Evolutionary conservation across 495 filamentous ascomycete genomes (phyloP).

Genomic region (Lasiosphaeris hirsuta): DNA sequence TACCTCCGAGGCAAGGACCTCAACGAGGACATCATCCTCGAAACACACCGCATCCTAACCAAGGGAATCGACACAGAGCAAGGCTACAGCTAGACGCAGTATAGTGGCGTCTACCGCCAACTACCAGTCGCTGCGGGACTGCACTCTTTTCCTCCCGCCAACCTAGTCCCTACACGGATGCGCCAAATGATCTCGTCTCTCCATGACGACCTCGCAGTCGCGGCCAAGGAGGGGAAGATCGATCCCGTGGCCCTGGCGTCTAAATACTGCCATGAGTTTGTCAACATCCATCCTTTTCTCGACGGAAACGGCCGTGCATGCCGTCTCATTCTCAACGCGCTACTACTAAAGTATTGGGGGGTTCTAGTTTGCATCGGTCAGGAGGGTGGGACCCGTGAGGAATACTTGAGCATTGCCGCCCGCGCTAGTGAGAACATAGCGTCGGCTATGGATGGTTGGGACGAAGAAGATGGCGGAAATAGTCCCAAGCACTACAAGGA

Average conservation of each 20-base stretch:
- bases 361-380: constrained; percentile 31
- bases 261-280: constrained; percentile 31
- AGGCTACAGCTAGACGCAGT: constrained; percentile 8
- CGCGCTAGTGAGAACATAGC: constrained; percentile 1
- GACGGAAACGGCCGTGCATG: constrained; percentile 40
- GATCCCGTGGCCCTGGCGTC: constrained; percentile 34
- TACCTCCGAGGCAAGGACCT: constrained; percentile 21
- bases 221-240: constrained; percentile 10
- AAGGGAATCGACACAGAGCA: constrained; percentile 17
- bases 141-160: constrained; percentile 21
- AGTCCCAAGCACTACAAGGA: neutral
- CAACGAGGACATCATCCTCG: constrained; percentile 29
- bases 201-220: constrained; percentile 1
- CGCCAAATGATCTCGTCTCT: constrained; percentile 23
- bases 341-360: constrained; percentile 28
- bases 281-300: constrained; percentile 37
- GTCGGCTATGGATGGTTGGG: neutral
- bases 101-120: constrained; percentile 30
- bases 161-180: constrained; percentile 23
- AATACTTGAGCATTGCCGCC: constrained; percentile 17
- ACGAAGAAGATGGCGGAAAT: neutral
- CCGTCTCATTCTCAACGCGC: constrained; percentile 34
- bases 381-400: constrained; percentile 17
- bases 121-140: constrained; percentile 25
- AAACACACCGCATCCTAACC: constrained; percentile 34